phyloP scores from a whole-genome alignment of 2,329 filamentous ascomycete genomes.

The Pyrenochaeta sp. region DNA sequence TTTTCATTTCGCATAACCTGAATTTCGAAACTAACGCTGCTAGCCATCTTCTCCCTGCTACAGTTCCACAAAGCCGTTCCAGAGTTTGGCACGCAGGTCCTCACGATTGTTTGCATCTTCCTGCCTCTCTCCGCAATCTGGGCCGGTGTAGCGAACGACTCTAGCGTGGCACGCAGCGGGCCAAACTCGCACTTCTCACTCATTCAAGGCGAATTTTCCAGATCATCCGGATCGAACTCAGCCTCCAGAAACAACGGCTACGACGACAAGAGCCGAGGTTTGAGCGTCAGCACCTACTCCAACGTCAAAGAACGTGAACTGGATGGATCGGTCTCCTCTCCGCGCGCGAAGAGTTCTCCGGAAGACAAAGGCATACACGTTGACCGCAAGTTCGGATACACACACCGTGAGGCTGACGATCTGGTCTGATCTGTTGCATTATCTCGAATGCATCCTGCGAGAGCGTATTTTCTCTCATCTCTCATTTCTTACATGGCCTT shows the following conservation, averaged over 20 bases:
- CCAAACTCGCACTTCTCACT: conserved; percentile 37
- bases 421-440: no score
- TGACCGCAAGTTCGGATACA: conserved; percentile 31
- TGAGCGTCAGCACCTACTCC: conserved; percentile 23
- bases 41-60: conserved; percentile 68
- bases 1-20: background rate
- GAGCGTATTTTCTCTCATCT: no score
- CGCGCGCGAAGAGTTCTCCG: conserved; percentile 7
- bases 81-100: conserved; percentile 62
- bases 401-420: conserved; percentile 16
- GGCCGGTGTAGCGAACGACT: conserved; percentile 55
- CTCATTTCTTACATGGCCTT: no score
- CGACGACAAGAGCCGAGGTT: conserved; percentile 25
- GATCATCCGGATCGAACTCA: conserved; percentile 12
- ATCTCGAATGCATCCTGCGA: no score
- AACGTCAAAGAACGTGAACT: conserved; percentile 26
- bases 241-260: conserved; percentile 14
- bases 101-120: conserved; percentile 67
- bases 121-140: conserved; percentile 72
- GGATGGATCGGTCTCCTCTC: conserved; percentile 8
- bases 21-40: conserved; percentile 23
- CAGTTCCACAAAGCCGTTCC: conserved; percentile 61
- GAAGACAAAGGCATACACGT: conserved; percentile 27
- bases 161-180: conserved; percentile 22
- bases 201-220: conserved; percentile 31